Conservation (phyloP, 768 basidiomycete species). For the Podaxis sp. region DNA sequence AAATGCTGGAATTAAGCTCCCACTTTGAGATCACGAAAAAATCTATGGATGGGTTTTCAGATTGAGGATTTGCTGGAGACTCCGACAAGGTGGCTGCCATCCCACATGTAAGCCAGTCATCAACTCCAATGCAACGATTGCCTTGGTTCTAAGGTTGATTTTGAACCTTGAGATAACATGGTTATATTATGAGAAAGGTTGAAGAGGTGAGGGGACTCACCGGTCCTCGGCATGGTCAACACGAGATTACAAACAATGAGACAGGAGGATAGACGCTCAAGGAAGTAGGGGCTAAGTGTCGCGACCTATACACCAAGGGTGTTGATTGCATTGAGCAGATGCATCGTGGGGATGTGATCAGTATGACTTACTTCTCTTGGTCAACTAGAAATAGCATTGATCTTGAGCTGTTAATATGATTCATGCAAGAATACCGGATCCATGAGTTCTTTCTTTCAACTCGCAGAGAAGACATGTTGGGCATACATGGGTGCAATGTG, state of each 20-base stretch:
- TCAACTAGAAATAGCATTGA: too few relatives aligned
- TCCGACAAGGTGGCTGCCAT: background rate
- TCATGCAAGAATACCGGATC: too few relatives aligned
- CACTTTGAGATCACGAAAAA: background rate
- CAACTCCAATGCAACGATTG: background rate
- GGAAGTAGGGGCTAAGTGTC: background rate
- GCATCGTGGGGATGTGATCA: background rate
- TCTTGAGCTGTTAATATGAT: too few relatives aligned
- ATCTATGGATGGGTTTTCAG: background rate
- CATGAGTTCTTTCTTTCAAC: too few relatives aligned
- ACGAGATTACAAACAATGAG: too few relatives aligned
- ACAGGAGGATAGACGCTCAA: too few relatives aligned
- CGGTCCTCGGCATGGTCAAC: background rate
- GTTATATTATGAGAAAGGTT: background rate
- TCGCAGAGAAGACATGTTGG: too few relatives aligned
- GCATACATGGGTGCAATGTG: too few relatives aligned
- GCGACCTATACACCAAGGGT: background rate
- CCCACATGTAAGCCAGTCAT: background rate
- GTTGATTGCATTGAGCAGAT: background rate
- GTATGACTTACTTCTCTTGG: slow-evolving; percentile 17
- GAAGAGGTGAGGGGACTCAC: background rate
- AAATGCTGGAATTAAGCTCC: background rate
- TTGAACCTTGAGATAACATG: background rate
- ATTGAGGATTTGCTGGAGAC: background rate
- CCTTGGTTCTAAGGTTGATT: background rate